Conservation (phyloP, 2,329 filamentous ascomycete genomes). For the Pseudogymnoascus pannorum region DNA sequence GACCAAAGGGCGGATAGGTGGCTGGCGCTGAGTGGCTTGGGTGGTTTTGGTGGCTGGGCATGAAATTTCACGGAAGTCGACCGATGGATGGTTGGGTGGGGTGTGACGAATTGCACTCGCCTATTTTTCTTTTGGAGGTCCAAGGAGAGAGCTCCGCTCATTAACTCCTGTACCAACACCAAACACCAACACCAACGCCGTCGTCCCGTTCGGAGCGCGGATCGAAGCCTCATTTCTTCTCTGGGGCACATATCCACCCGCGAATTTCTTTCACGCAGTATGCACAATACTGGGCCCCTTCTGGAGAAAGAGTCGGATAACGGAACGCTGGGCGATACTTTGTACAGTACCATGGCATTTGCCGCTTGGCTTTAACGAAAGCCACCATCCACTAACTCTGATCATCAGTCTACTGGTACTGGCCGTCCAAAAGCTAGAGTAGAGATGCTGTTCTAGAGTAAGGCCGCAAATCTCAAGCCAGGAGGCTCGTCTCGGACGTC, state of each 20-base stretch:
- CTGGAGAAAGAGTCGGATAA: not conserved
- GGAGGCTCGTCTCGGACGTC: not conserved
- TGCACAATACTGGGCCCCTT: not conserved
- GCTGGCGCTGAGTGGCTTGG: not conserved
- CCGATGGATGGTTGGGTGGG: not conserved
- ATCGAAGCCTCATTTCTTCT: not conserved
- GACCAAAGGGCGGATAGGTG: not conserved
- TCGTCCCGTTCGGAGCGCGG: not conserved
- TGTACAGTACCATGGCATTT: not conserved
- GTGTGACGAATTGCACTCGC: not conserved
- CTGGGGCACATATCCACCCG: not conserved
- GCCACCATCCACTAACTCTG: not conserved
- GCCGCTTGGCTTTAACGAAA: conserved; percentile 1
- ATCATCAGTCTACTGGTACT: not conserved
- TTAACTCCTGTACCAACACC: not conserved
- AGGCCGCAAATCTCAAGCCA: not conserved
- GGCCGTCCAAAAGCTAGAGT: not conserved
- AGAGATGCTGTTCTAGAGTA: not conserved
- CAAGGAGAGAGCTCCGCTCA: not conserved
- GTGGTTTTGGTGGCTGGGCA: not conserved
- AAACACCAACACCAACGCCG: no score
- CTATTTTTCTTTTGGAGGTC: not conserved
- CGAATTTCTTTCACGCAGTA: not conserved
- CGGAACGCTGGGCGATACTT: no score
- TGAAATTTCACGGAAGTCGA: not conserved